A percentile compares a stretch with the other conserved stretches of the same genome.
Conservation (phyloP, 2,329 filamentous ascomycete genomes). For the Colletotrichum sp. region DNA sequence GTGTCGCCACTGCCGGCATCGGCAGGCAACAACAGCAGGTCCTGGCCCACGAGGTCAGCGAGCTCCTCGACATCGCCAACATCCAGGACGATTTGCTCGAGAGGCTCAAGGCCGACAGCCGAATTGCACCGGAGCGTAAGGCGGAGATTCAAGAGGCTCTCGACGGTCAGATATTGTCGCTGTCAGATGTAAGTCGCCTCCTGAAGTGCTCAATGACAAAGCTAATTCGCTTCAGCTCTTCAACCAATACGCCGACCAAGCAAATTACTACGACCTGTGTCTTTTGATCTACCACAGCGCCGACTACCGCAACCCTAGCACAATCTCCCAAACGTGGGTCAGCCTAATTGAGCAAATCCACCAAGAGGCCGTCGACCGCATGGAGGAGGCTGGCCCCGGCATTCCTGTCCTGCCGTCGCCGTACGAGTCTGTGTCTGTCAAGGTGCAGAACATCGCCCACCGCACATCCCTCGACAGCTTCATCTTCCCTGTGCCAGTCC, state of each 20-base stretch:
- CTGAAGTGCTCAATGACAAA: background rate
- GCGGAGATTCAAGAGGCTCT: constrained; percentile 69
- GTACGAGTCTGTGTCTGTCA: constrained; percentile 72
- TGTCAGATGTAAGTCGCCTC: constrained; percentile 71
- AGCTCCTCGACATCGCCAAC: constrained; percentile 89
- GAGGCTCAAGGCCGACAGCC: constrained; percentile 73
- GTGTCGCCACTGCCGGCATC: constrained; percentile 78
- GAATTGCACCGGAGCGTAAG: constrained; percentile 69
- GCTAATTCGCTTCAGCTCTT: constrained; percentile 68
- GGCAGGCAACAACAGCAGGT: constrained; percentile 83
- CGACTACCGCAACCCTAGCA: constrained; percentile 86
- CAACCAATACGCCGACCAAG: constrained; percentile 89
- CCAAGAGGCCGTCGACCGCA: constrained; percentile 52
- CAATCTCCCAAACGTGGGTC: constrained; percentile 85
- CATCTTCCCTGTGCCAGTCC: constrained; percentile 66
- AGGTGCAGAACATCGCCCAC: constrained; percentile 68
- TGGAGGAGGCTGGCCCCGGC: constrained; percentile 44
- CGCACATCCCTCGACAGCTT: constrained; percentile 69
- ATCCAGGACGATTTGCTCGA: constrained; percentile 93
- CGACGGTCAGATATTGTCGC: constrained; percentile 76
- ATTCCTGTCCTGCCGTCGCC: constrained; percentile 54
- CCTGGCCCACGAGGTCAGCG: constrained; percentile 82
- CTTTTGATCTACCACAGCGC: constrained; percentile 91
- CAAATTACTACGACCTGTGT: constrained; percentile 91
- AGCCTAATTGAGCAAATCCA: constrained; percentile 79